Percentiles rank a stretch among this genome's conserved stretches.
Conservation (phyloP, 306 rosid species). For the Lathyrus sativus region DNA sequence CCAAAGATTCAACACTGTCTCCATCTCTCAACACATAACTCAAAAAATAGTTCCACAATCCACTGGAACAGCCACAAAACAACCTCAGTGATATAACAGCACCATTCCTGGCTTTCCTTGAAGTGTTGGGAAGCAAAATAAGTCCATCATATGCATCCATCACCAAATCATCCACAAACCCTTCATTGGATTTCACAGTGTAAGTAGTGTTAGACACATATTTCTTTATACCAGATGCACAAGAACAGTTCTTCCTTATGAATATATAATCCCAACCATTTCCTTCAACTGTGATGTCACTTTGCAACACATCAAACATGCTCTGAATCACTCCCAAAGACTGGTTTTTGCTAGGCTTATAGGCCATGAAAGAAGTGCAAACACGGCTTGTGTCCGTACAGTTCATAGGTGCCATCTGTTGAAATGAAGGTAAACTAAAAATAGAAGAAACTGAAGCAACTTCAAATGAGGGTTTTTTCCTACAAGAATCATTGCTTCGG, state of each 20-base stretch:
- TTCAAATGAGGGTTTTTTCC: conserved; percentile 31
- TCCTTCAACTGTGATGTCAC: conserved; percentile 78
- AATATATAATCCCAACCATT: conserved; percentile 63
- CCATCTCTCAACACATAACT: conserved; percentile 93
- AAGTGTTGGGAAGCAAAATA: conserved; percentile 60
- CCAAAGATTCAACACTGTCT: conserved; percentile 73
- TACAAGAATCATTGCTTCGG: conserved; percentile 49
- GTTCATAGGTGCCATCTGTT: conserved; percentile 52
- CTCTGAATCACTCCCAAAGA: conserved; percentile 64
- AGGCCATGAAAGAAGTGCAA: conserved; percentile 88
- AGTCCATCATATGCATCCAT: conserved; percentile 80
- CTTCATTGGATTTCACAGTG: conserved; percentile 63
- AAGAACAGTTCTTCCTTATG: conserved; percentile 85
- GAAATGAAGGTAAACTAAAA: conserved; percentile 43
- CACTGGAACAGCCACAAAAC: conserved; percentile 92
- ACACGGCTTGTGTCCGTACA: conserved; percentile 80
- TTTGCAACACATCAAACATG: conserved; percentile 87
- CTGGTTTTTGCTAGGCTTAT: conserved; percentile 61
- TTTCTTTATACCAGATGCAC: conserved; percentile 55
- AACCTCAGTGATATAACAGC: conserved; percentile 78
- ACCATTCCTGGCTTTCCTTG: conserved; percentile 63
- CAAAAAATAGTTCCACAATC: conserved; percentile 86
- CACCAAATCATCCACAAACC: conserved; percentile 65
- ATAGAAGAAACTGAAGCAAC: conserved; percentile 39
- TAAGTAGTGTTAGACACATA: conserved; percentile 44